phyloP scores from a whole-genome alignment of 371 early-diverging fungal genomes.

The Capniomyces stellatus region DNA sequence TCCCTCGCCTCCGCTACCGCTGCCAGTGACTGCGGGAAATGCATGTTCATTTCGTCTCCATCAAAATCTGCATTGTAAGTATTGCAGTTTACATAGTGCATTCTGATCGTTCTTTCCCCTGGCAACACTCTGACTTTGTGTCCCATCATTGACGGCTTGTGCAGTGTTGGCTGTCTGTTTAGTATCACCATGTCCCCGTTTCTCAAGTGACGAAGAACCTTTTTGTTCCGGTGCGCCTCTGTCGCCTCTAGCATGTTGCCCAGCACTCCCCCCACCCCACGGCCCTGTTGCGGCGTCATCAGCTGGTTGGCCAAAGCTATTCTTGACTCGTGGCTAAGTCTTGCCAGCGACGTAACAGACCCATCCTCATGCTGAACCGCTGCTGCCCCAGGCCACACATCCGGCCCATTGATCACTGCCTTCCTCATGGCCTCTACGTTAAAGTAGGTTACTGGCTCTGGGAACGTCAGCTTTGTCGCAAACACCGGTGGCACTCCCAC shows the following conservation, averaged over 20 bases:
- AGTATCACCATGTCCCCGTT: conserved; percentile 96
- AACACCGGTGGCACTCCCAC: conserved; percentile 98
- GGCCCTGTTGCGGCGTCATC: conserved; percentile 56
- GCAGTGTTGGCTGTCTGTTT: conserved; percentile 99
- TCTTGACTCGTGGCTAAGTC: conserved; percentile 71
- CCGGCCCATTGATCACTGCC: conserved; percentile 97
- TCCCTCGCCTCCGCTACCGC: conserved; percentile 90
- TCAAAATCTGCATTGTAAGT: conserved; percentile 99
- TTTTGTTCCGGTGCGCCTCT: conserved; percentile 66
- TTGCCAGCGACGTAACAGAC: conserved; percentile 54
- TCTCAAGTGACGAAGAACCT: conserved; percentile 90
- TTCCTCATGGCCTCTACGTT: conserved; percentile 82
- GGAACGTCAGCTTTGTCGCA: conserved; percentile 93
- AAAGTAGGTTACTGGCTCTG: conserved; percentile 93
- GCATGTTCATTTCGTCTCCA: conserved; percentile 99
- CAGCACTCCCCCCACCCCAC: conserved; percentile 14
- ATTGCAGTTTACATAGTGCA: conserved; percentile 99
- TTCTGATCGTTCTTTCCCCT: conserved; percentile 96
- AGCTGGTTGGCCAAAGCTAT: conserved; percentile 93
- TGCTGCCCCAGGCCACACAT: conserved; percentile 96
- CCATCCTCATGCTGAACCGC: conserved; percentile 90
- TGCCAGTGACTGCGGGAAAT: conserved; percentile 96
- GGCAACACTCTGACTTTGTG: conserved; percentile 94
- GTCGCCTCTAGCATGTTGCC: conserved; percentile 24
- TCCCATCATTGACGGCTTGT: conserved; percentile 99